Conservation (phyloP, 148 eudicot genomes). For the Rhododendron henanense region DNA sequence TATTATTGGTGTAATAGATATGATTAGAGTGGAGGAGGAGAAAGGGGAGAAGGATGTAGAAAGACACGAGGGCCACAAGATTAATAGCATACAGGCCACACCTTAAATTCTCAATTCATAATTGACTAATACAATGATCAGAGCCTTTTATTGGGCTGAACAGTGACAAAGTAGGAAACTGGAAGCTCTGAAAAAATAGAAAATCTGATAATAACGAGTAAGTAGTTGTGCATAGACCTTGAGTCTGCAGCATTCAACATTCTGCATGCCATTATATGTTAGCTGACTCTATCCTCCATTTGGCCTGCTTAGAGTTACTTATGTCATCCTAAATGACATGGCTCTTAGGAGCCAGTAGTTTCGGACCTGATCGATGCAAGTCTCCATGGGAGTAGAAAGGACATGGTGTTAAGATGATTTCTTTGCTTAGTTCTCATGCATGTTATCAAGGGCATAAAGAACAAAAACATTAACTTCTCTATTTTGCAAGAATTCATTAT, state of each 20-base stretch:
- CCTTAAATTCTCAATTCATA: not conserved
- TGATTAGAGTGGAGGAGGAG: not conserved
- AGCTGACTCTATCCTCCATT: not conserved
- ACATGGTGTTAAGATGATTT: not conserved
- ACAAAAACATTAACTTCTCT: not conserved
- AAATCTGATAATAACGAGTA: not conserved
- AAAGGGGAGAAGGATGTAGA: not conserved
- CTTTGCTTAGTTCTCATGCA: not conserved
- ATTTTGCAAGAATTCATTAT: not conserved
- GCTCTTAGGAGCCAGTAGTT: not conserved
- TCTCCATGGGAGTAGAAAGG: not conserved
- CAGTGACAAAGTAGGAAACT: not conserved
- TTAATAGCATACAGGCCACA: not conserved
- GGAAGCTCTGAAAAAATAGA: not conserved
- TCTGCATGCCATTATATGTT: not conserved
- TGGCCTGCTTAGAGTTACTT: not conserved
- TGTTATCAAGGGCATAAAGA: not conserved
- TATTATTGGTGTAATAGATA: slow-evolving; percentile 7
- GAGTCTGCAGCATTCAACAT: not conserved
- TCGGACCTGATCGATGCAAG: too few relatives aligned
- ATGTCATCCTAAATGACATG: not conserved
- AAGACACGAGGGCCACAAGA: not conserved
- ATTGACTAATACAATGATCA: not conserved
- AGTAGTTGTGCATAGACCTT: not conserved
- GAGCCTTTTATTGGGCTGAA: not conserved